Evolutionary conservation across 345 rosid species (phyloP), one percentile per base, ranked within the genome.

Genomic region (Leavenworthia alabamica): DNA sequence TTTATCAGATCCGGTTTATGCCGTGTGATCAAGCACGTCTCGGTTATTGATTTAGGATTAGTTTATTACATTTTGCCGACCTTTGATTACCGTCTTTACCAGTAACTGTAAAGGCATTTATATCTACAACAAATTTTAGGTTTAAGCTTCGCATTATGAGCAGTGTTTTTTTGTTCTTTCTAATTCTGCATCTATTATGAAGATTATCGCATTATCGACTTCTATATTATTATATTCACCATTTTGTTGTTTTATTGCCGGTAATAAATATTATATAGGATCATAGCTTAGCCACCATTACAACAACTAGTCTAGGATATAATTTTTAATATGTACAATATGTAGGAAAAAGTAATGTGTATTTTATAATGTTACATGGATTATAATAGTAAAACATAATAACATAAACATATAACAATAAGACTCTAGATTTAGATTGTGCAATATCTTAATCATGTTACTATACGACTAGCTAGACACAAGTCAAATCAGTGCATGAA

Each of bases 401-500:
- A 35, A 60, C 12, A 50, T 24, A 54, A 3, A n/a, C n/a, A n/a
- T n/a, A n/a, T n/a, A n/a, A n/a, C n/a, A n/a, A n/a, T n/a, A n/a
- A n/a, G n/a, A n/a, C n/a, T n/a, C n/a, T n/a, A 36, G 14, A 8
- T 44, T 17, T 46, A 35, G 33, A 61, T 43, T 53, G 28, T 15
- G 62, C 3, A 68, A 33, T n/a, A 47, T 46, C 68, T 12, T 62
- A 54, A 45, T 70, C 67, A 60, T 52, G n/a, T 70, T 62, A 54
- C 51, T 54, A 36, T 46, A 44, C 35, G 61, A 51, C 39, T 59
- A 41, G 39, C 27, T 68, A 52, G 48, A 45, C 43, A 36, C 12
- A 11, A 20, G 69, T 47, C 69, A 47, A 62, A 62, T 47, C 53
- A 62, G 3, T 70, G 53, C 67, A 59, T 70, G 70, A 41, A 74